These are phyloP conservation scores for Eucalyptus cladocalyx DNA, from an alignment of 345 rosid genomes.

Conservation along the genomic window DNA sequence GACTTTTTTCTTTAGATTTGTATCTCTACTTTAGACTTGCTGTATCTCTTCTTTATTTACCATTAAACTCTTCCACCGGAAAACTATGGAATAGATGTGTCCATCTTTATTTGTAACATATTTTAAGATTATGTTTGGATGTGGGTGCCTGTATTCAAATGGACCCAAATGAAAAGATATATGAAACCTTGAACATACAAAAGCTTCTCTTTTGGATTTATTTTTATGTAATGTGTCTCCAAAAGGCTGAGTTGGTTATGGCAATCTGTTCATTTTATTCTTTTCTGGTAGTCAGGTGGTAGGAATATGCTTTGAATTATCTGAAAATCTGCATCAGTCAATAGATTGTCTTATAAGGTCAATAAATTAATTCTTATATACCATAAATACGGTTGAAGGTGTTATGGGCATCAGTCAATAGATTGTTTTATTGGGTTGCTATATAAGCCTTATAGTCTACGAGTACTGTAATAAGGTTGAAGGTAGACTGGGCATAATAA, in stretches of 20 bases:
- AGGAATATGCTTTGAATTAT: background rate
- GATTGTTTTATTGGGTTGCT: background rate
- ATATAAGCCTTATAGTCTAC: background rate
- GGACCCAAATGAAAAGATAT: background rate
- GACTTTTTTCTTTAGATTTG: background rate
- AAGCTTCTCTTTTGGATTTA: background rate
- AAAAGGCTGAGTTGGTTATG: background rate
- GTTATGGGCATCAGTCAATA: background rate
- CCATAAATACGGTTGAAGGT: too few species aligned
- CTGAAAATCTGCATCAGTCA: background rate
- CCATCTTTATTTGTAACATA: background rate
- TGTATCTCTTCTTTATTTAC: background rate
- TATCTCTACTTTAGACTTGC: background rate
- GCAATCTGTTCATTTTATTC: background rate
- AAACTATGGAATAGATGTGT: background rate
- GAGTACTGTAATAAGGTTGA: background rate
- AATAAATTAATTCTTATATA: too few species aligned
- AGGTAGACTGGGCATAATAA: background rate
- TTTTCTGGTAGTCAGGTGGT: background rate
- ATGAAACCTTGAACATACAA: background rate
- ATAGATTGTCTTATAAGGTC: background rate
- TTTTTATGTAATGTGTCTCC: background rate
- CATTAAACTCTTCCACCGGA: background rate
- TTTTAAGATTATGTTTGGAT: background rate
- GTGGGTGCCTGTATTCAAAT: background rate